phyloP scores from a whole-genome alignment of 1,284 basidiomycete genomes.

The Microstroma glucosiphilum region DNA sequence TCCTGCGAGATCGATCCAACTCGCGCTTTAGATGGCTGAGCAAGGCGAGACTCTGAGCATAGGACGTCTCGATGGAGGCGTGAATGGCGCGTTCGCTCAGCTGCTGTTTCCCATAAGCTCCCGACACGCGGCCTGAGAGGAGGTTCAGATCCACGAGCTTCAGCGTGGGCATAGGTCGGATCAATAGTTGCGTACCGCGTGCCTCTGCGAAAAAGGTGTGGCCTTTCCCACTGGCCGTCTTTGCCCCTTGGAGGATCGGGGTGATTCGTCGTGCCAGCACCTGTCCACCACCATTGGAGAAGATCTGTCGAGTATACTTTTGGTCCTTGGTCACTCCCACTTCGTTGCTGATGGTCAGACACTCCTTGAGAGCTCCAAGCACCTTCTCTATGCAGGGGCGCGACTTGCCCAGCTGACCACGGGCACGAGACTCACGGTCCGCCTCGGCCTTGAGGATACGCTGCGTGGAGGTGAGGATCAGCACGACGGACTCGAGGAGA shows the following conservation, averaged over 20 bases:
- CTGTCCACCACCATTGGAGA: conserved; percentile 13
- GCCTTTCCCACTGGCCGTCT: conserved; percentile 33
- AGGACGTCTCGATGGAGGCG: conserved; percentile 32
- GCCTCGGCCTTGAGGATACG: conserved; percentile 1
- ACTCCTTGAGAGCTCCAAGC: not conserved
- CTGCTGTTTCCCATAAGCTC: conserved; percentile 20
- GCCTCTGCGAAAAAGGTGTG: conserved; percentile 33
- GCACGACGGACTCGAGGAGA: not conserved
- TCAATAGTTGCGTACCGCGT: conserved; percentile 28
- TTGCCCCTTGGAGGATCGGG: conserved; percentile 27
- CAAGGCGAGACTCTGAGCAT: conserved; percentile 21
- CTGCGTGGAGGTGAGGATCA: not conserved
- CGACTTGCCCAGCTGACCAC: not conserved
- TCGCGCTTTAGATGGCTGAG: conserved; percentile 6
- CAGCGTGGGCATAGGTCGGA: conserved; percentile 24
- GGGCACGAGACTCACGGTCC: not conserved
- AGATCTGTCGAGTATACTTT: conserved; percentile 28
- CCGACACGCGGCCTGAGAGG: conserved; percentile 23
- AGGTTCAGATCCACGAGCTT: conserved; percentile 30
- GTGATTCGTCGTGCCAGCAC: conserved; percentile 20
- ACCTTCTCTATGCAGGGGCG: not conserved
- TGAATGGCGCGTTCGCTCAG: conserved; percentile 25
- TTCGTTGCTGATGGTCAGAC: conserved; percentile 17
- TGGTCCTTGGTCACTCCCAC: conserved; percentile 29
- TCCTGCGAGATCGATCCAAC: not conserved